phyloP scores from a whole-genome alignment of 2,329 filamentous ascomycete genomes.

The Pseudogymnoascus destructans region DNA sequence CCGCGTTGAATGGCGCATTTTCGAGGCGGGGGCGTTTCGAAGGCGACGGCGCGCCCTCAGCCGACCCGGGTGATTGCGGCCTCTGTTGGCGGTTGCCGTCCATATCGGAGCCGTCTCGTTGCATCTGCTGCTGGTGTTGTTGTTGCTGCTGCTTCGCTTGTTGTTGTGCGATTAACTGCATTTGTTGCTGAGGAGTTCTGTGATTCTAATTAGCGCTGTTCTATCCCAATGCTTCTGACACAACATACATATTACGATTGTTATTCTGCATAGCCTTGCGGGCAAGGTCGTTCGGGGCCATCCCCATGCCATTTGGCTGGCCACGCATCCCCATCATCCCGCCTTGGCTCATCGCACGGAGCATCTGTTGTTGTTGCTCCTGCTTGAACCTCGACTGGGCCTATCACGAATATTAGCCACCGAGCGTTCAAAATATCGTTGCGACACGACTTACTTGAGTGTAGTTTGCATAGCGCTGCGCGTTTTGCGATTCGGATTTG shows the following conservation, averaged over 20 bases:
- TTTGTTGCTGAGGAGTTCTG: conserved; percentile 40
- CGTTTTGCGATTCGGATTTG: conserved; percentile 47
- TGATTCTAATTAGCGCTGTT: not conserved
- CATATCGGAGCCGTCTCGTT: conserved; percentile 75
- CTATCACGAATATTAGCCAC: conserved; percentile 28
- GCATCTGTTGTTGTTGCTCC: conserved; percentile 61
- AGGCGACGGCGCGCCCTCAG: conserved; percentile 81
- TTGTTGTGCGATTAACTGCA: conserved; percentile 53
- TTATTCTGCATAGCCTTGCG: conserved; percentile 70
- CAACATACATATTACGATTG: conserved; percentile 48
- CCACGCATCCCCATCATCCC: conserved; percentile 60
- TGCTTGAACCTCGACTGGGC: conserved; percentile 61
- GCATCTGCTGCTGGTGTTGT: conserved; percentile 51
- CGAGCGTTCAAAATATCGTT: conserved; percentile 5
- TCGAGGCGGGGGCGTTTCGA: conserved; percentile 81
- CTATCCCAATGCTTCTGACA: not conserved
- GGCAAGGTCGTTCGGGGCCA: conserved; percentile 50
- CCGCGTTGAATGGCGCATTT: conserved; percentile 58
- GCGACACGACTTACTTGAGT: conserved; percentile 53
- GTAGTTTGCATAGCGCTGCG: conserved; percentile 66
- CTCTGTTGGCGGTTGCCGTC: conserved; percentile 65
- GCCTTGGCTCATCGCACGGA: conserved; percentile 54
- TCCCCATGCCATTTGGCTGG: conserved; percentile 47
- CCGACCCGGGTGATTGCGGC: conserved; percentile 67
- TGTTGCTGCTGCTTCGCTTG: conserved; percentile 63